These are phyloP conservation scores for Populus deltoides DNA, from an alignment of 345 rosid genomes.

Conservation along the genomic window DNA sequence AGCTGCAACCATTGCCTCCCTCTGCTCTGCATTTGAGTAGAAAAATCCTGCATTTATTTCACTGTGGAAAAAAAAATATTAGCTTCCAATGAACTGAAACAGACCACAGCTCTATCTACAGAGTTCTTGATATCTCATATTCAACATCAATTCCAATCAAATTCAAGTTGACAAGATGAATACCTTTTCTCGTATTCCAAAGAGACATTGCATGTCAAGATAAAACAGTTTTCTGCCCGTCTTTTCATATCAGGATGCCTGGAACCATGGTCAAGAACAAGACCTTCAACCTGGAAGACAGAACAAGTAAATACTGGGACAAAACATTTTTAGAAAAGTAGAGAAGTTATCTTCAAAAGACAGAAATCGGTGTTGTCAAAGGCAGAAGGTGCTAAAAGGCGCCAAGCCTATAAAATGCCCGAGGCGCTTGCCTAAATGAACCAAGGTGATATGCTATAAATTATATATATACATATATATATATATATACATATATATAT, in stretches of 20 bases:
- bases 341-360: background rate
- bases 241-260: constrained; percentile 99
- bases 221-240: constrained; percentile 88
- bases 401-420: too few species aligned
- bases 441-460: too few species aligned
- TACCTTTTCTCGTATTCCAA: constrained; percentile 97
- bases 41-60: constrained; percentile 99
- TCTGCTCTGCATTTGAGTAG: constrained; percentile 96
- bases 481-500: too few species aligned
- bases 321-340: background rate
- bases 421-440: too few species aligned
- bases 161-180: background rate
- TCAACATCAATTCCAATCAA: background rate
- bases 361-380: background rate
- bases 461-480: too few species aligned
- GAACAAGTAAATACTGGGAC: background rate
- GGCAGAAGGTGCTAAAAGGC: background rate
- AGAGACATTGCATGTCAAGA: constrained; percentile 91
- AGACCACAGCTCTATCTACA: background rate
- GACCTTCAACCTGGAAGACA: constrained; percentile 75
- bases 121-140: background rate
- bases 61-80: constrained; percentile 39
- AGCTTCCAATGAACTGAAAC: constrained; percentile 25
- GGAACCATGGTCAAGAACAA: constrained; percentile 97
- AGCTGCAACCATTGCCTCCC: constrained; percentile 97